Evolutionary conservation across 2,329 filamentous ascomycete genomes (phyloP).

Genomic region (Colletotrichum viniferum): DNA sequence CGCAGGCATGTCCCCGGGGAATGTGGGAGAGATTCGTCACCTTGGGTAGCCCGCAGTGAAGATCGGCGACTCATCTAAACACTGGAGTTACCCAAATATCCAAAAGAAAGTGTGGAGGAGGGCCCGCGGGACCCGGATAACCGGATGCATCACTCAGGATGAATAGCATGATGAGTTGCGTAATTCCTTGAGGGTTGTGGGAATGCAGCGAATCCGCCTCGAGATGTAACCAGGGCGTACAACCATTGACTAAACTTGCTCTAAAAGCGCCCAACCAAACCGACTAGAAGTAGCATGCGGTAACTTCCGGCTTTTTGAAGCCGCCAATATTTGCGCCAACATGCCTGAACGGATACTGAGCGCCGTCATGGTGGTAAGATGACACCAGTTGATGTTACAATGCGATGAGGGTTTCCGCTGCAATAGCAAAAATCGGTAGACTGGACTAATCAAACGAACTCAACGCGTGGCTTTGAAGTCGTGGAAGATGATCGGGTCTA

Average conservation of each 20-base stretch:
- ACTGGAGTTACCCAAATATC: neutral
- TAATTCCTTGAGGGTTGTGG: neutral
- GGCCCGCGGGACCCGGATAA: neutral
- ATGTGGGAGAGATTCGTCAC: neutral
- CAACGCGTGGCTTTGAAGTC: neutral
- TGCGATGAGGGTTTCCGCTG: neutral
- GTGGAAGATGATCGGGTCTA: too few species aligned
- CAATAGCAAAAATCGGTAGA: rapidly evolving
- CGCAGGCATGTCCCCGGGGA: neutral
- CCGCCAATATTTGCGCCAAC: neutral
- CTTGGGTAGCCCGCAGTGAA: neutral
- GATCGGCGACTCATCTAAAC: neutral
- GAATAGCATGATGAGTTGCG: neutral
- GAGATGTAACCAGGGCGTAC: neutral
- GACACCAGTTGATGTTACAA: neutral
- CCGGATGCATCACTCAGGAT: neutral
- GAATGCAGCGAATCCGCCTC: neutral
- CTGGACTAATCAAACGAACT: rapidly evolving
- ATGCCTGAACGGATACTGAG: neutral
- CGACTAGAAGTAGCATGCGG: neutral
- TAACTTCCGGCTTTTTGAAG: neutral
- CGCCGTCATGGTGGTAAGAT: neutral
- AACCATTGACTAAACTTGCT: neutral
- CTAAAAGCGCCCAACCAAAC: neutral
- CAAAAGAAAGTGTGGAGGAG: neutral